These are phyloP conservation scores for Toxoplasma gondii DNA, from an alignment of 169 alveolate genomes.

Conservation along the genomic window DNA sequence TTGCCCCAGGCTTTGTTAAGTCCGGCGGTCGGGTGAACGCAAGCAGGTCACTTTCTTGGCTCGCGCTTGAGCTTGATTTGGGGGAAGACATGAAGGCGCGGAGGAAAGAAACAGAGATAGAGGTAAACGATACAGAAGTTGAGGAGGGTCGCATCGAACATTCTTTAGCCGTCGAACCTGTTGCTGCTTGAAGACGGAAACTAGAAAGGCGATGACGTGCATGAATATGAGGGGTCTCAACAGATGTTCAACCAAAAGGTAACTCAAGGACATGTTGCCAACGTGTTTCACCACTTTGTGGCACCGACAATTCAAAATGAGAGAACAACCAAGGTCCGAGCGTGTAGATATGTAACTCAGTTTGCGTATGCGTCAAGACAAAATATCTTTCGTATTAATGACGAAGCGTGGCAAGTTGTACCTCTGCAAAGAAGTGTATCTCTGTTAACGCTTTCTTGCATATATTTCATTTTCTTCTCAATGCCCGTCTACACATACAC, in stretches of 20 bases:
- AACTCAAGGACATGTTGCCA: neutral
- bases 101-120: neutral
- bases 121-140: neutral
- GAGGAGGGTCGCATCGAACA: neutral
- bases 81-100: neutral
- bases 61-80: neutral
- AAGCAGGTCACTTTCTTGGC: constrained; percentile 8
- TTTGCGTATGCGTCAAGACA: neutral
- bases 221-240: neutral
- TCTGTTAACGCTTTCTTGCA: neutral
- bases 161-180: neutral
- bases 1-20: constrained; percentile 22
- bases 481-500: neutral
- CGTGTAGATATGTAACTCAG: neutral
- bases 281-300: no score
- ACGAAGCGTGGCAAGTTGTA: neutral
- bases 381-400: neutral
- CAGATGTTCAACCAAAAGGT: neutral
- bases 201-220: neutral
- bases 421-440: neutral
- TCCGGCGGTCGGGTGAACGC: constrained; percentile 52
- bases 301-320: neutral
- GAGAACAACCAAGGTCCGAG: neutral
- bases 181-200: neutral
- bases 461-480: neutral